Evolutionary conservation across 257 asterid genomes (phyloP), one percentile per base, ranked within the genome.

Genomic region (Prunella vulgaris): DNA sequence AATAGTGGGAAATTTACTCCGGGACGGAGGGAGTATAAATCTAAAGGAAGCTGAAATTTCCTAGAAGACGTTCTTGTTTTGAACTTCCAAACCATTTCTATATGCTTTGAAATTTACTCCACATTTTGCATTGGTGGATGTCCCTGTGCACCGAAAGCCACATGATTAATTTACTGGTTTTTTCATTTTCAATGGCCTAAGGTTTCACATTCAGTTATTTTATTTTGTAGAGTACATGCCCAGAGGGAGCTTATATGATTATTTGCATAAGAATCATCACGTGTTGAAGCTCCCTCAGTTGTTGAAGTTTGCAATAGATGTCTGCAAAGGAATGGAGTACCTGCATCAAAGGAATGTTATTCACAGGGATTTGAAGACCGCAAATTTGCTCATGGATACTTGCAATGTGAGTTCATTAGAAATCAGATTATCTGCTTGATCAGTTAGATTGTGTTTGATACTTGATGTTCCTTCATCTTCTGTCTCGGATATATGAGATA

Each of bases 291-390:
- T 90, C 69, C 81, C 90, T 2, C 88, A 83, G 78, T 78, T 86
- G 81, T 79, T 93, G 83, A 86, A 80, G 80, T 88, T 85, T 51
- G 87, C 96, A 56, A 85, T 86, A 71, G 98, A 93, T 81, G 85
- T 88, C 80, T 90, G 96, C 88, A 81, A 86, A 76, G 98, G 97
- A 70, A 90, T 93, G 97, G 96, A 86, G 72, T 93, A 90, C 76
- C 81, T 90, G 86, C 98, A 93, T 74, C 90, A 84, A 59, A 83
- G 86, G 24, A 78, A 89, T 73, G 82, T 92, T 64, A 86, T 92
- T 68, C 98, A 92, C 78, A 78, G 98, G 79, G 98, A 93, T 84
- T 74, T 93, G 78, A 93, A 93, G 83, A 83, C 97, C 0, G 96
- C 96, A 64, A 93, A 93, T 81, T 73, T 90, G 85, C 93, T 90